phyloP scores from a whole-genome alignment of 352 stramenopile species.

The Globisporangium cylindrosporum region DNA sequence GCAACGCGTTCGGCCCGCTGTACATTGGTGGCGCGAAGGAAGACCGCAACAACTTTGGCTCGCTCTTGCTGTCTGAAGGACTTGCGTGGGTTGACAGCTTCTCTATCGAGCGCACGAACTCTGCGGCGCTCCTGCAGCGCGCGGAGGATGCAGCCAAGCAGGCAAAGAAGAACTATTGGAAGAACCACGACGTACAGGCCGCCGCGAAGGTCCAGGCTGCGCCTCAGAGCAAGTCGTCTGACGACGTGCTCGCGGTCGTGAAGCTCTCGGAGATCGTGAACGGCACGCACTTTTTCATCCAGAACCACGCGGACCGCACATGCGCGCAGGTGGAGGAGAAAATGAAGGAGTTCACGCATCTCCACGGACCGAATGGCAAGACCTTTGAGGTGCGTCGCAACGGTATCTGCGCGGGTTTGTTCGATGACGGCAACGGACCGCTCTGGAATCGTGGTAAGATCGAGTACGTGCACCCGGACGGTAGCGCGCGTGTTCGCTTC shows the following conservation, averaged over 20 bases:
- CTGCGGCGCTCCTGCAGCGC: constrained; percentile 63
- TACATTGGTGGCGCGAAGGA: constrained; percentile 62
- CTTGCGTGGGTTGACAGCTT: constrained; percentile 92
- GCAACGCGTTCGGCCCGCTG: constrained; percentile 89
- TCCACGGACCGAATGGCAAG: constrained; percentile 86
- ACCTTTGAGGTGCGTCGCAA: constrained; percentile 90
- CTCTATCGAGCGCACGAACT: constrained; percentile 91
- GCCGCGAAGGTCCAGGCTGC: constrained; percentile 41
- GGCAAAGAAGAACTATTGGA: constrained; percentile 95
- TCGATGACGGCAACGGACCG: constrained; percentile 92
- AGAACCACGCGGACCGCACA: constrained; percentile 87
- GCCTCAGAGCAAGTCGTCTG: constrained; percentile 45
- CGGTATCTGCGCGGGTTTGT: constrained; percentile 92
- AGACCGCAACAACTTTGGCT: constrained; percentile 86
- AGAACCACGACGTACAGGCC: constrained; percentile 73
- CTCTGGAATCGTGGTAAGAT: constrained; percentile 95
- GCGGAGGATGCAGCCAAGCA: constrained; percentile 88
- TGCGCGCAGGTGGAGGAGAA: constrained; percentile 89
- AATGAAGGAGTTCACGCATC: constrained; percentile 91
- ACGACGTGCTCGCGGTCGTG: constrained; percentile 68
- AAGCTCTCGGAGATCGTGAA: constrained; percentile 95
- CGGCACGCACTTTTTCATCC: constrained; percentile 93
- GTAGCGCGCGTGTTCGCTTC: constrained; percentile 85
- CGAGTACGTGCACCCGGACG: constrained; percentile 65
- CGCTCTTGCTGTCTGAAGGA: constrained; percentile 91